These are phyloP conservation scores for Orbilia quercus DNA, from an alignment of 2,329 filamentous ascomycete genomes.

Conservation along the genomic window DNA sequence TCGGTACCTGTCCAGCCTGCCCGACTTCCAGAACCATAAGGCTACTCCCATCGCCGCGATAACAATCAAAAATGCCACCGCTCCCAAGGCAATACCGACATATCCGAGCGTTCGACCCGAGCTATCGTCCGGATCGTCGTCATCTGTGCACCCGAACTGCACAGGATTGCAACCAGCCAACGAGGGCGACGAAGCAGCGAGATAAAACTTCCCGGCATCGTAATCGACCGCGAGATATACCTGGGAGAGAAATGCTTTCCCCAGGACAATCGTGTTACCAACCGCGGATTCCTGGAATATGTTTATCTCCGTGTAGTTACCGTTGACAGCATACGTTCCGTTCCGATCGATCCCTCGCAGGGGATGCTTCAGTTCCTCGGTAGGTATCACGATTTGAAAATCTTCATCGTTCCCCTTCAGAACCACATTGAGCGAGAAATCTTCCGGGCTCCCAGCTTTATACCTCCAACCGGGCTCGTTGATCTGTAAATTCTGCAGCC, in stretches of 20 bases:
- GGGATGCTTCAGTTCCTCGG: conserved; percentile 44
- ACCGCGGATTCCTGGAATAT: conserved; percentile 47
- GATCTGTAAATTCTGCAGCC: conserved; percentile 45
- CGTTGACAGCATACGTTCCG: conserved; percentile 36
- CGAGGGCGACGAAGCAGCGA: conserved; percentile 47
- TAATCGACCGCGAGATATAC: conserved; percentile 49
- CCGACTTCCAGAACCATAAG: conserved; percentile 54
- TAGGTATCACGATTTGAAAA: conserved; percentile 36
- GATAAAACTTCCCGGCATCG: conserved; percentile 50
- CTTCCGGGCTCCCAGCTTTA: conserved; percentile 33
- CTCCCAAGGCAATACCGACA: conserved; percentile 39
- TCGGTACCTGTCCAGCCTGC: conserved; percentile 43
- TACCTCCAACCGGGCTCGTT: conserved; percentile 54
- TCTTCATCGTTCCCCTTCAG: conserved; percentile 42
- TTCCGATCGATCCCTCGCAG: conserved; percentile 45
- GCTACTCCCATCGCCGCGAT: conserved; percentile 13
- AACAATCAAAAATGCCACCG: conserved; percentile 30
- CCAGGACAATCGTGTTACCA: conserved; percentile 49
- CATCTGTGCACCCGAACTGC: conserved; percentile 17
- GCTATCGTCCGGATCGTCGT: neutral
- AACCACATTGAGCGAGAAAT: conserved; percentile 45
- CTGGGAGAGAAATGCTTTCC: conserved; percentile 49
- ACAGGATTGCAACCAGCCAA: conserved; percentile 38
- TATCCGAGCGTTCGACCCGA: conserved; percentile 27
- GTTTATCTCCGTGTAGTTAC: conserved; percentile 51